Conservation (phyloP, 148 eudicot genomes). For the Fagopyrum homotropicum region DNA sequence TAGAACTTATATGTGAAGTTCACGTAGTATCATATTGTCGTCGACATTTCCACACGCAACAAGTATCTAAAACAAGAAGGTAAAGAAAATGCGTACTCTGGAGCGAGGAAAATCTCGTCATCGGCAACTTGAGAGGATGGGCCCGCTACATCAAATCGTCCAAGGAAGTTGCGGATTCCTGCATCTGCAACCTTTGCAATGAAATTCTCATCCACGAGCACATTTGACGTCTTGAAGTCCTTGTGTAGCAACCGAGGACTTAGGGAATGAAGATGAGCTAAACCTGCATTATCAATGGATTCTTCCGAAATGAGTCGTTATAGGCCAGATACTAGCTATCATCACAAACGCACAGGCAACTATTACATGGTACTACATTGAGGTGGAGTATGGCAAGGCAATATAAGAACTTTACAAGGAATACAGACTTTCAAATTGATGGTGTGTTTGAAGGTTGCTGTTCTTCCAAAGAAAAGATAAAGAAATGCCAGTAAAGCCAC, state of each 20-base stretch:
- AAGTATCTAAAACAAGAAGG: not conserved
- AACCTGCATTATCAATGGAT: constrained; percentile 40
- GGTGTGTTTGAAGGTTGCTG: not conserved
- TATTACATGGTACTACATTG: no score
- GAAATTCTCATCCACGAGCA: constrained; percentile 95
- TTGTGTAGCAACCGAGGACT: constrained; percentile 96
- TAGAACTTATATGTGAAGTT: no score
- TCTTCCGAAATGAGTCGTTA: not conserved
- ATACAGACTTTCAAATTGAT: not conserved
- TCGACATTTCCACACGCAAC: no score
- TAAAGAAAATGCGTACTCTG: constrained; percentile 49
- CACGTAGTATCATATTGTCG: no score
- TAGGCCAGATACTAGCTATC: not conserved
- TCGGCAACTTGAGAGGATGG: constrained; percentile 64
- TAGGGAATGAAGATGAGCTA: constrained; percentile 87
- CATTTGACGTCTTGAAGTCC: constrained; percentile 93
- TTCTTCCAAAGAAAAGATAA: constrained; percentile 35
- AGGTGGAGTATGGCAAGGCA: no score
- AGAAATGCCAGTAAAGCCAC: constrained; percentile 77
- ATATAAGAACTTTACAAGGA: no score
- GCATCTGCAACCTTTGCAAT: constrained; percentile 98
- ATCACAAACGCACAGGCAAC: not conserved
- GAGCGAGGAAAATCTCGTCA: constrained; percentile 83
- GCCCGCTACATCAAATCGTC: constrained; percentile 64
- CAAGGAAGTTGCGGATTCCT: constrained; percentile 83